Base-by-base conservation (phyloP, 768 basidiomycete species). In the Brasilioporus rufonigricans region DNA sequence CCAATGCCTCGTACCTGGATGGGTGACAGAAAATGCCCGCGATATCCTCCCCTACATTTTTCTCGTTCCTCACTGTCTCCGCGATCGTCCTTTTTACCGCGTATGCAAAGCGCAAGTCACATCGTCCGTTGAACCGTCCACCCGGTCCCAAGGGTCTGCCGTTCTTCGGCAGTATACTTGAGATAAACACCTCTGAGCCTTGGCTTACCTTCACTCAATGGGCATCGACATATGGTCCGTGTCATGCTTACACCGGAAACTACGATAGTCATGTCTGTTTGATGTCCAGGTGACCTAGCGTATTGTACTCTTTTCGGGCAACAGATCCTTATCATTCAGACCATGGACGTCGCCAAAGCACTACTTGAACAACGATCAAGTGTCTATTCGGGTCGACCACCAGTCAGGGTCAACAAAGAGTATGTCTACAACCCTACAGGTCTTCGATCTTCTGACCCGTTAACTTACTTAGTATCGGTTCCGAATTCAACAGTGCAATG, bases 361-460 rank as follows among this genome's bases (percentile, higher is more conserved):
- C 60, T 77, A 1, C 58, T 77, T 19, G 71, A 77, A 21, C 69
- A 71, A 48, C 71, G 74, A 21, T 68, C 71, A 27, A 60, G 55
- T 11, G 57, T 65, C 48, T 77, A 77, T 50, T 76, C 75, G 12
- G 76, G 72, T 55, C 60, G 76, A 19, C 76, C 75, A 2, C 61
- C 64, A 10, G 61, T 73, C 24, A 67, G 57, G 31, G 60, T 56
- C 24, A 57, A 54, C 5, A 58, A 66, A 51, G 67, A 70, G 68
- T 65, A 45, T 18, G 66, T 23, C 48, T 16, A 14, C n/a, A 24
- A 24, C n/a, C 29, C 3, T 16, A 36, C 16, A 43, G 19, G 41
- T 35, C n/a, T 21, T n/a, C 8, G n/a, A 32, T 52, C 8, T 2
- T 53, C 52, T 58, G 35, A 62, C 46, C n/a, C 13, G 35, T 43